Evolutionary conservation across 768 basidiomycete species (phyloP), one percentile per base, ranked within the genome.

Genomic region (Hericium coralloides): DNA sequence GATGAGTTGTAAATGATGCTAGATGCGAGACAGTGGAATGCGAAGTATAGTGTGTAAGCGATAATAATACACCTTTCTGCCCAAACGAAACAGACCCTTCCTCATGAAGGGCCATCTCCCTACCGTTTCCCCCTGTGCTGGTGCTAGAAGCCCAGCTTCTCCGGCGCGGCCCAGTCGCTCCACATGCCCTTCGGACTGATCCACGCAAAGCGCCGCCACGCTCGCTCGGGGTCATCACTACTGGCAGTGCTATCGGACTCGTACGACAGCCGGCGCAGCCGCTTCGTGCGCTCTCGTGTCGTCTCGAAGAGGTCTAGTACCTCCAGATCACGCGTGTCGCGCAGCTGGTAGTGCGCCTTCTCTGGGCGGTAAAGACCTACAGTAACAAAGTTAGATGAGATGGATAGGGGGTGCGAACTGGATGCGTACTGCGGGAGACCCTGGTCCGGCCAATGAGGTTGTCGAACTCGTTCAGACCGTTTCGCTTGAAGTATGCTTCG

Each of bases 191-290:
- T 56, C 0, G 59, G 59, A 18, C 60, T 62, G 36, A 61, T 53
- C 61, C 61, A 62, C 23, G 61, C 61, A 43, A 62, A 62, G 59
- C 56, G 58, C 18, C 56, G 56, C 59, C 59, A 62, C 49, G 60
- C 52, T 22, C 51, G n/a, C 56, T 60, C 56, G 38, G 55, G 55
- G 22, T 18, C 55, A 14, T 10, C 18, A 38, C 10, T 23, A n/a
- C 48, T 52, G 31, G 31, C 10, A 2, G 31, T 31, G 6, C 31
- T 31, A 9, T 31, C 31, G 31, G 31, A 31, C 31, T 31, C 31
- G 7, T 31, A 31, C 31, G 31, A 31, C 31, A 31, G 31, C 10
- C 31, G 31, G 31, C 31, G 31, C 38, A 52, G 38, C 18, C 26
- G 38, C 10, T 7, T 48, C 49, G 47, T 56, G 10, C 49, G 53